Base-by-base conservation (phyloP, 495 filamentous ascomycete species). In the Penicillium nucicola region DNA sequence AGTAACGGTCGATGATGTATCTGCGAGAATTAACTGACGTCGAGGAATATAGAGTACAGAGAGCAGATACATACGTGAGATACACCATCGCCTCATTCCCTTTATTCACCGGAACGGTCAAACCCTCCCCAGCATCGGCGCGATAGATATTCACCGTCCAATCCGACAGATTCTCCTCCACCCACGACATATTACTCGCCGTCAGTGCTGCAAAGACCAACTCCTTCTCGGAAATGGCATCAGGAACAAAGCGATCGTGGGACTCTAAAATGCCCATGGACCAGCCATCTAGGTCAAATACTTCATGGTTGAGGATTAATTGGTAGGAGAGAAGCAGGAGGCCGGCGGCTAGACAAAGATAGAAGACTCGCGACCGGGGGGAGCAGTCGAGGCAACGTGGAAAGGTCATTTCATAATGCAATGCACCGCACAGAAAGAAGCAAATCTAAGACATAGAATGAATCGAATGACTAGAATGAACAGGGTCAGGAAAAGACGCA, bases 71-170 rank as follows among this genome's bases (percentile, higher is more conserved):
- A 52, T 57, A 83, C 49, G 77, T 83, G 0, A 85, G 60, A 59
- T 82, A 84, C 5, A 80, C 75, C 80, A 85, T 84, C 10, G 77
- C 81, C 62, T 87, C 84, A 52, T 76, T 75, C 4, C 84, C 82
- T 57, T 83, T 83, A 60, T 84, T 84, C 4, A 48, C 48, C 4
- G 78, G 75, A 5, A 81, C 71, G 0, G 68, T 76, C 15, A 77
- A 61, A 3, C 69, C 66, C 2, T 53, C 39, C 6, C 64, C 56
- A 42, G 74, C 67, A 55, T 84, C 75, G 9, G 74, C 75, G 6
- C 75, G 64, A 60, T 83, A 84, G 42, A 81, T 67, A 48, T 71
- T 75, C 22, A 45, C 51, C 17, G 61, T 41, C 74, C 75, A 76
- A 20, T 62, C 46, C 6, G 71, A 60, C 11, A 80, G 45, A 32